phyloP scores from a whole-genome alignment of 2,329 filamentous ascomycete species.

The Acarospora socialis region DNA sequence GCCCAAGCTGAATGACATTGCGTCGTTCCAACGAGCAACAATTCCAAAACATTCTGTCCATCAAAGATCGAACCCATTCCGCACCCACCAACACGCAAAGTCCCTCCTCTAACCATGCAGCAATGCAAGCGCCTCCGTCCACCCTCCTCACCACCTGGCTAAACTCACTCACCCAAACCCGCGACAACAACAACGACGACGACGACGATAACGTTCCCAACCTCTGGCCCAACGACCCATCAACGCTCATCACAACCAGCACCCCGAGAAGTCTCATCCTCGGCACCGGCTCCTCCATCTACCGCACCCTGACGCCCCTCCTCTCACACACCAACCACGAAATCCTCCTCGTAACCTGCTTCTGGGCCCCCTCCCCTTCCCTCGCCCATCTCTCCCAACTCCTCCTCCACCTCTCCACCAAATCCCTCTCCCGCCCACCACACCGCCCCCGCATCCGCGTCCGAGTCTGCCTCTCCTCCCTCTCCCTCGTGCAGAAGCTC shows the following conservation, averaged over 20 bases:
- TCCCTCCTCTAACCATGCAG: too few relatives aligned
- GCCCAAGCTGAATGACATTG: too few relatives aligned
- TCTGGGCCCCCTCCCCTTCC: conserved; percentile 57
- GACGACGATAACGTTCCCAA: conserved; percentile 9
- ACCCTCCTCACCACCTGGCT: too few relatives aligned
- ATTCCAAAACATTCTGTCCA: too few relatives aligned
- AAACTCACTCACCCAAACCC: too few relatives aligned
- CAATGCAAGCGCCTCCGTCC: too few relatives aligned
- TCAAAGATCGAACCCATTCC: too few relatives aligned
- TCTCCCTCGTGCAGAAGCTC: conserved; percentile 58
- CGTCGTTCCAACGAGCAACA: too few relatives aligned
- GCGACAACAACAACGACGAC: not conserved
- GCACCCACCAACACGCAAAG: too few relatives aligned
- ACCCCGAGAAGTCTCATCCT: conserved; percentile 23
- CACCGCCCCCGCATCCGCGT: conserved; percentile 39
- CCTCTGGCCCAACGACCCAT: conserved; percentile 25
- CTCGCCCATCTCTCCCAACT: conserved; percentile 42
- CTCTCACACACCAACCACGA: conserved; percentile 47
- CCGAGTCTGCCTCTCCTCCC: conserved; percentile 62
- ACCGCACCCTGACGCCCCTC: conserved; percentile 41
- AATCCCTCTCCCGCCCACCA: conserved; percentile 23
- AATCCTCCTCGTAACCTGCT: conserved; percentile 66
- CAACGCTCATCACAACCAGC: conserved; percentile 22
- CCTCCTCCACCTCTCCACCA: conserved; percentile 44
- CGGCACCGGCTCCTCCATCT: conserved; percentile 32